phyloP scores from a whole-genome alignment of 371 early-diverging fungal species.

The Cokeromyces recurvatus region DNA sequence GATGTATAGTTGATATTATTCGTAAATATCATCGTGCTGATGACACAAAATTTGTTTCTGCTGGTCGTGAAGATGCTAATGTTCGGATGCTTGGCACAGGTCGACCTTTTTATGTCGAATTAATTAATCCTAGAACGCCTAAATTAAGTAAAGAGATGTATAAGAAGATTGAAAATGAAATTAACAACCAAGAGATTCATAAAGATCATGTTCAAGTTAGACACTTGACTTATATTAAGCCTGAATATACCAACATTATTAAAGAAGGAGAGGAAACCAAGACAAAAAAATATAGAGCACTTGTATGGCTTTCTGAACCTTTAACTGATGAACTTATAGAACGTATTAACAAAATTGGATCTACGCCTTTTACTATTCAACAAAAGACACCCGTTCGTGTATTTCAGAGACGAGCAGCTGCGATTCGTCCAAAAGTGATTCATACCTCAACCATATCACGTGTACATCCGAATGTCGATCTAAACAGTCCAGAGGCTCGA shows the following conservation, averaged over 20 bases:
- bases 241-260: constrained; percentile 58
- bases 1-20: constrained; percentile 64
- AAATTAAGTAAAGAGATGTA: constrained; percentile 37
- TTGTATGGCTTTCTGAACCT: constrained; percentile 66
- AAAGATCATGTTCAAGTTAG: constrained; percentile 53
- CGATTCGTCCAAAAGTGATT: constrained; percentile 69
- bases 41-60: constrained; percentile 75
- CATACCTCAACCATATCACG: constrained; percentile 37
- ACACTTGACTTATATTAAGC: constrained; percentile 38
- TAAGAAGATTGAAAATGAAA: constrained; percentile 45
- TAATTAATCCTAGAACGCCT: constrained; percentile 71
- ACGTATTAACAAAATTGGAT: constrained; percentile 42
- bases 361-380: constrained; percentile 55
- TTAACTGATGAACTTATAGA: constrained; percentile 51
- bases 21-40: constrained; percentile 48
- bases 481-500: constrained; percentile 22
- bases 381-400: constrained; percentile 97
- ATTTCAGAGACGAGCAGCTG: constrained; percentile 74
- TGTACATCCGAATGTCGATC: constrained; percentile 7
- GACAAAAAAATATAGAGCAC: constrained; percentile 77
- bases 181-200: constrained; percentile 44
- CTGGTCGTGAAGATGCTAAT: constrained; percentile 97
- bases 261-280: constrained; percentile 85
- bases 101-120: constrained; percentile 89
- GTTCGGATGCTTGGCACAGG: constrained; percentile 95